Evolutionary conservation across 2,329 filamentous ascomycete species (phyloP).

Genomic region (Ophiostoma piceae): DNA sequence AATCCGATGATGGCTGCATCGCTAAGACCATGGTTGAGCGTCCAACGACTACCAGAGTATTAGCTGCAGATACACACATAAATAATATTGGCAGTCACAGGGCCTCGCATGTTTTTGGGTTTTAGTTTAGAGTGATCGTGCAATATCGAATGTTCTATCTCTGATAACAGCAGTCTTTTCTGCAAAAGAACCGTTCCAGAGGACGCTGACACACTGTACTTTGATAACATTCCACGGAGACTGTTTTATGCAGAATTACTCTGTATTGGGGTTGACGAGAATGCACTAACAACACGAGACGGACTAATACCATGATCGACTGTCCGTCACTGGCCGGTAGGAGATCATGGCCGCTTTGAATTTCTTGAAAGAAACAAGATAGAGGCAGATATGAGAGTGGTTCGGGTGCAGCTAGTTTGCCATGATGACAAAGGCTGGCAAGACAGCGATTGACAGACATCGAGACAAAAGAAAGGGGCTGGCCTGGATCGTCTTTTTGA

Average conservation of each 20-base stretch:
- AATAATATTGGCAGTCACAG: conserved; percentile 2
- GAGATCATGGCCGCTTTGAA: not conserved
- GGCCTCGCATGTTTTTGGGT: not conserved
- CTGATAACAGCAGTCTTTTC: not conserved
- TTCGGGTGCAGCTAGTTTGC: not conserved
- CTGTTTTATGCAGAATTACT: not conserved
- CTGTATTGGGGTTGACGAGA: not conserved
- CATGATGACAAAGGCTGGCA: conserved; percentile 1
- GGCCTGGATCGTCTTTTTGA: not conserved
- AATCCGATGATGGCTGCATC: conserved; percentile 1
- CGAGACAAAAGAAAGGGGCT: conserved; percentile 8
- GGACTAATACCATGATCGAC: not conserved
- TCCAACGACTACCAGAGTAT: not conserved
- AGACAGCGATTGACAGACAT: not conserved
- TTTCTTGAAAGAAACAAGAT: not conserved
- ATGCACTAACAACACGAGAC: not conserved
- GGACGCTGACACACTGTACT: not conserved
- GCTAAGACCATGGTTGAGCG: conserved; percentile 5
- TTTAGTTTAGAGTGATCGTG: not conserved
- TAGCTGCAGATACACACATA: conserved; percentile 1
- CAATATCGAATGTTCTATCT: not conserved
- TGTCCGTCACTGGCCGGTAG: not conserved
- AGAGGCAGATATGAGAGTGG: not conserved
- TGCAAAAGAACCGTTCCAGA: not conserved
- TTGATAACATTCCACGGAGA: not conserved